Percentiles rank a stretch among this genome's conserved stretches.
Evolutionary conservation across 2,329 filamentous ascomycete genomes (phyloP).

Genomic region (Fusarium chaquense): DNA sequence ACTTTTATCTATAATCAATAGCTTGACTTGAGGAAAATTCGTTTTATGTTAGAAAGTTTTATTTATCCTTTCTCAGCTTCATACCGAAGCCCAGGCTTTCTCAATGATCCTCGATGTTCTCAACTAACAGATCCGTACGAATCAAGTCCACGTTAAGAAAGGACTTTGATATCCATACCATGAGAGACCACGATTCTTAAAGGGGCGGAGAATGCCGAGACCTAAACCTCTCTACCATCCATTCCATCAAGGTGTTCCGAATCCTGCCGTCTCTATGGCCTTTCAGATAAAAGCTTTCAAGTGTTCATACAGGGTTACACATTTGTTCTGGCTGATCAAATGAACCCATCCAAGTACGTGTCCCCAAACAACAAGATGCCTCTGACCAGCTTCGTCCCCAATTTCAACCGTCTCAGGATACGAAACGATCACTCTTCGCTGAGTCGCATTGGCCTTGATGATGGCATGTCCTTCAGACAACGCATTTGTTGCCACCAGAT

Average conservation of each 20-base stretch:
- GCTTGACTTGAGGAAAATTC: neutral
- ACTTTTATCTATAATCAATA: neutral
- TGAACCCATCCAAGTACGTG: neutral
- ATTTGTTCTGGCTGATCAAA: neutral
- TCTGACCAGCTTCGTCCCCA: fast-evolving
- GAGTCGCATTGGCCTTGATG: constrained; percentile 3
- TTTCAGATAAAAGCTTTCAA: neutral
- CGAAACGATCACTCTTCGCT: neutral
- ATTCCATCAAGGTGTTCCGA: neutral
- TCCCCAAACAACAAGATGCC: neutral
- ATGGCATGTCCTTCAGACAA: neutral
- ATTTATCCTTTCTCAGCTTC: too few relatives aligned
- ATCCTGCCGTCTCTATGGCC: neutral
- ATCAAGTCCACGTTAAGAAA: too few relatives aligned
- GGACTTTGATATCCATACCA: too few relatives aligned
- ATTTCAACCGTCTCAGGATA: neutral
- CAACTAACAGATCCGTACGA: too few relatives aligned
- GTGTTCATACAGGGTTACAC: neutral
- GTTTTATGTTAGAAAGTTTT: neutral
- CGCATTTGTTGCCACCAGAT: neutral
- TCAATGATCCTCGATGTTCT: too few relatives aligned
- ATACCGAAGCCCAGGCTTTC: too few relatives aligned
- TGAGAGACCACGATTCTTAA: too few relatives aligned
- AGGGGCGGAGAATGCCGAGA: too few relatives aligned
- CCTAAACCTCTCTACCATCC: neutral